These are phyloP conservation scores for Chlorociboria aeruginascens DNA, from an alignment of 495 filamentous ascomycete species.

Conservation along the genomic window DNA sequence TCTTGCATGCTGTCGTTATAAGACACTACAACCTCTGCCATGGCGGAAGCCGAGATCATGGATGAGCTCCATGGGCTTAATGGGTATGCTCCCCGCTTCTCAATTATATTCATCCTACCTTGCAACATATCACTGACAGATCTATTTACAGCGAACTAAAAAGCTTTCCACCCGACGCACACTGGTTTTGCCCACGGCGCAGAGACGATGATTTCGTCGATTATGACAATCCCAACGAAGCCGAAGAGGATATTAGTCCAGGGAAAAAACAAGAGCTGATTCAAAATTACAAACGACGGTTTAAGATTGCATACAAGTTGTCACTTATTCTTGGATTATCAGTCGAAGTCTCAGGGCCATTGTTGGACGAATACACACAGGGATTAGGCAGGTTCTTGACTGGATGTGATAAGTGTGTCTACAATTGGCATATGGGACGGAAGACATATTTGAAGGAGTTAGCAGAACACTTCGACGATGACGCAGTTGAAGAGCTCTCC, in stretches of 20 bases:
- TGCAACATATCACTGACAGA: background rate
- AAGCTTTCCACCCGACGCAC: slow-evolving; percentile 30
- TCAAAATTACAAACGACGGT: slow-evolving; percentile 9
- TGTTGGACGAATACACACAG: slow-evolving; percentile 22
- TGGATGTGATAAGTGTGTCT: slow-evolving; percentile 68
- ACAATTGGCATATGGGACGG: slow-evolving; percentile 65
- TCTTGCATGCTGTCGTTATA: slow-evolving; percentile 5
- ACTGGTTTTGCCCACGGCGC: slow-evolving; percentile 38
- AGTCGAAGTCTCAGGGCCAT: slow-evolving; percentile 1
- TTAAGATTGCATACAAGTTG: slow-evolving; percentile 17
- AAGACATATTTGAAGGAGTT: slow-evolving; percentile 49
- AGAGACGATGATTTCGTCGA: slow-evolving; percentile 29
- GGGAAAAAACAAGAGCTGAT: slow-evolving; percentile 16
- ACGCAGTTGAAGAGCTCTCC: slow-evolving; percentile 45
- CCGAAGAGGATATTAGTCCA: slow-evolving; percentile 16
- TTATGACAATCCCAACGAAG: slow-evolving; percentile 15
- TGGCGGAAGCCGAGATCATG: slow-evolving; percentile 18
- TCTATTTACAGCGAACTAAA: slow-evolving; percentile 8
- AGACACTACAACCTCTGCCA: slow-evolving; percentile 2
- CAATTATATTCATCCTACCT: background rate
- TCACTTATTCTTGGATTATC: slow-evolving; percentile 14
- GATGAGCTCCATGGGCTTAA: slow-evolving; percentile 18
- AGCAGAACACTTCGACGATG: slow-evolving; percentile 49
- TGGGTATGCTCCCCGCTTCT: slow-evolving; percentile 7
- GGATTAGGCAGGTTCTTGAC: slow-evolving; percentile 35